Conservation (phyloP, 2,329 filamentous ascomycete species). For the Pseudogymnoascus sp. region DNA sequence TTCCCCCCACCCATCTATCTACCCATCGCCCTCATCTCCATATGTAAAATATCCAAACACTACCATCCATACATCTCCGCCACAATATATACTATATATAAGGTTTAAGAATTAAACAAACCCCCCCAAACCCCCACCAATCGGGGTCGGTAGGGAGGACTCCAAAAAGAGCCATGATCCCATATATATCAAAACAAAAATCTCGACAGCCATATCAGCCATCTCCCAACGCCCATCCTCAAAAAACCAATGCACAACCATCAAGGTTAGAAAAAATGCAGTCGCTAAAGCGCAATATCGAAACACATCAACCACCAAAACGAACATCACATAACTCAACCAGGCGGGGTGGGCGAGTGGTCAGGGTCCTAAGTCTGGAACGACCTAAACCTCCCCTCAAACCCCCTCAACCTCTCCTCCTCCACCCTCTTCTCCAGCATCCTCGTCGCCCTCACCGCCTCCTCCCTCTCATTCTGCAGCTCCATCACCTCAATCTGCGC, state of each 20-base stretch:
- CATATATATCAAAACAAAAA: neutral
- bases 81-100: constrained; percentile 5
- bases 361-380: neutral
- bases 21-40: neutral
- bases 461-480: constrained; percentile 68
- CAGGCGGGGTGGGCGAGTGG: neutral
- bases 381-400: constrained; percentile 24
- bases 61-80: neutral
- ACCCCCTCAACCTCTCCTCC: constrained; percentile 28
- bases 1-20: neutral
- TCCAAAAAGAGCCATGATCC: neutral
- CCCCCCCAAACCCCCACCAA: neutral
- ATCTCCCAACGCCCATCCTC: neutral
- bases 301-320: too few relatives aligned
- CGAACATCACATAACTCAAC: neutral
- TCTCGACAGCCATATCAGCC: neutral
- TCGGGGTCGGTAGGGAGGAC: neutral
- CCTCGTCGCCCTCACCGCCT: constrained; percentile 64
- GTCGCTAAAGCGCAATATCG: neutral
- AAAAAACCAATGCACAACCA: neutral
- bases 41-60: neutral
- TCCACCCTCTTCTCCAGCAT: constrained; percentile 62
- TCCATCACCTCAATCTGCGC: constrained; percentile 79
- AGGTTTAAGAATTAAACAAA: neutral
- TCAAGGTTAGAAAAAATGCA: neutral